A percentile compares a stretch with the other conserved stretches of the same genome.
Evolutionary conservation across 345 rosid species (phyloP).

Genomic region (Lepidium sativum): DNA sequence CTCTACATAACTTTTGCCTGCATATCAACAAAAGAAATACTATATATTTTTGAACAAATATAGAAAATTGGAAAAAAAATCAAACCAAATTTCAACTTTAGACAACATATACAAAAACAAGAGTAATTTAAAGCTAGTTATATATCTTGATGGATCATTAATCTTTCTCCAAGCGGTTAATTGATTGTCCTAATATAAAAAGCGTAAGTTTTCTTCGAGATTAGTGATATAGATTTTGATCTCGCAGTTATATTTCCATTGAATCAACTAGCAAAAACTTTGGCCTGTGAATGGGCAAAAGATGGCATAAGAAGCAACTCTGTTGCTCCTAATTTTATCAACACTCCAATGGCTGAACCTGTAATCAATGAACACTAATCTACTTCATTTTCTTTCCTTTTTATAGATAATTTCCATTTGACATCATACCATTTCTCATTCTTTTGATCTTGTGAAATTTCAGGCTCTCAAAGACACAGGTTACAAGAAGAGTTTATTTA

Average conservation of each 20-base stretch:
- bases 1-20: too few relatives aligned
- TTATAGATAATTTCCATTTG: neutral
- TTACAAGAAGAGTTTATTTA: neutral
- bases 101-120: neutral
- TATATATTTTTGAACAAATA: too few relatives aligned
- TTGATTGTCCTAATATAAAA: neutral
- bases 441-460: neutral
- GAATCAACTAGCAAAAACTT: slow-evolving; percentile 1
- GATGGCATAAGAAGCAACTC: neutral
- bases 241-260: neutral
- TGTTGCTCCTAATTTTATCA: slow-evolving; percentile 2
- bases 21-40: too few relatives aligned
- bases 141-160: neutral
- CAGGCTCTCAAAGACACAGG: neutral
- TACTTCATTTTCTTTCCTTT: neutral
- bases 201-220: neutral
- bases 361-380: neutral
- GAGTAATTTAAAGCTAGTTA: neutral
- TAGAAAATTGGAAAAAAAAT: too few relatives aligned
- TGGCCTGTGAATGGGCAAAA: slow-evolving; percentile 18
- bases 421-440: neutral
- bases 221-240: neutral
- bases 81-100: too few relatives aligned
- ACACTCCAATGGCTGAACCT: neutral
- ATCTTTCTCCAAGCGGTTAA: neutral